A percentile compares a stretch with the other conserved stretches of the same genome.
These are phyloP conservation scores for Jamesozyma lodderae DNA, from an alignment of 805 yeast genomes.

Conservation along the genomic window DNA sequence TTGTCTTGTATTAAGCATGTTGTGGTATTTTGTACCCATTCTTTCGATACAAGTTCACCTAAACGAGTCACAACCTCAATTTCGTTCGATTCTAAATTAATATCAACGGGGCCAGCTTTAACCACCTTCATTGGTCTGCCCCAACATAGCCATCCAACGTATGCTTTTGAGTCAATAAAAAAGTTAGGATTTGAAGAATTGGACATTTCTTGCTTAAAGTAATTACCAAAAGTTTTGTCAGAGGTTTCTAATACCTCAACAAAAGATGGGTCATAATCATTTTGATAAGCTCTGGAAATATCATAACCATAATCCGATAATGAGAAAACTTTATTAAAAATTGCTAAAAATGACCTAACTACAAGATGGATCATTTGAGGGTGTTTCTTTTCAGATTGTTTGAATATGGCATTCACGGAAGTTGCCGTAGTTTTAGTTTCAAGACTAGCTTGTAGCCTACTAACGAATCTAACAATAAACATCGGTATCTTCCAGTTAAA, in stretches of 20 bases:
- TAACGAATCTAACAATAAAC: slow-evolving; percentile 41
- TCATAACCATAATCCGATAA: slow-evolving; percentile 43
- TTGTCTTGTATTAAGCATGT: slow-evolving; percentile 54
- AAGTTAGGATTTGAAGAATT: slow-evolving; percentile 40
- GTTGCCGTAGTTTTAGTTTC: slow-evolving; percentile 39
- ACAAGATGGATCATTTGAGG: slow-evolving; percentile 58
- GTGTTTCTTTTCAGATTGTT: slow-evolving; percentile 50
- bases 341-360: slow-evolving; percentile 50
- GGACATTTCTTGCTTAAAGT: slow-evolving; percentile 44
- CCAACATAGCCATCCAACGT: slow-evolving; percentile 76
- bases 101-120: slow-evolving; percentile 25
- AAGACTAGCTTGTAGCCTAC: slow-evolving; percentile 44
- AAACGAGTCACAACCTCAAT: slow-evolving; percentile 33
- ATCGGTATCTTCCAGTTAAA: slow-evolving; percentile 49
- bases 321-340: slow-evolving; percentile 39
- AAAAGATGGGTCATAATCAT: slow-evolving; percentile 36
- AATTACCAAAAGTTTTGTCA: slow-evolving; percentile 28
- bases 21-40: slow-evolving; percentile 49
- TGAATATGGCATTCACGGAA: slow-evolving; percentile 37
- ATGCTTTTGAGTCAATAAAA: slow-evolving; percentile 49
- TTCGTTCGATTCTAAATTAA: slow-evolving; percentile 37
- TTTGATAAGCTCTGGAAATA: slow-evolving; percentile 34
- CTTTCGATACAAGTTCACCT: slow-evolving; percentile 39
- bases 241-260: slow-evolving; percentile 38
- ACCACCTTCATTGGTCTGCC: slow-evolving; percentile 42